These are phyloP conservation scores for Thalassiosira pacifica DNA, from an alignment of 352 stramenopile species.

Conservation along the genomic window DNA sequence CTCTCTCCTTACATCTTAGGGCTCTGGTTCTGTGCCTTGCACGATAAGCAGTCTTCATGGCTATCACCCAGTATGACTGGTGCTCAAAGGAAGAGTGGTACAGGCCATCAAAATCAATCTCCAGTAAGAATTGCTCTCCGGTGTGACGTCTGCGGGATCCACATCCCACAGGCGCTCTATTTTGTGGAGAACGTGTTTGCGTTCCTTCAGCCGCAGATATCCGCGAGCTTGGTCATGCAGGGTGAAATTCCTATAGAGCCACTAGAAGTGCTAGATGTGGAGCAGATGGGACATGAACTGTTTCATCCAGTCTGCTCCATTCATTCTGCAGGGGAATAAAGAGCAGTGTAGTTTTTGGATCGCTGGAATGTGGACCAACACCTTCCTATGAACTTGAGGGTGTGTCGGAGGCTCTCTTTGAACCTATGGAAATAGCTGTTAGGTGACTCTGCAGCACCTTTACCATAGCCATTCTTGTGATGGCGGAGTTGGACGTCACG, in stretches of 20 bases:
- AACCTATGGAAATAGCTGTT: too few relatives aligned
- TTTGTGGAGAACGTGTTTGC: background rate
- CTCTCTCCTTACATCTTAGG: too few relatives aligned
- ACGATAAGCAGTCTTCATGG: constrained; percentile 8
- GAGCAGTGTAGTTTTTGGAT: constrained; percentile 11
- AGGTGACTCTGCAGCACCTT: too few relatives aligned
- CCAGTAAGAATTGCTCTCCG: constrained; percentile 26
- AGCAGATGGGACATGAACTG: constrained; percentile 8
- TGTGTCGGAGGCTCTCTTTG: too few relatives aligned
- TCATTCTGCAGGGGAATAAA: background rate
- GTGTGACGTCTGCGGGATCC: background rate
- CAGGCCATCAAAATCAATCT: constrained; percentile 18
- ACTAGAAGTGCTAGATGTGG: constrained; percentile 28
- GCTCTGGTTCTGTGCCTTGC: background rate
- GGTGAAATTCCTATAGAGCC: constrained; percentile 41
- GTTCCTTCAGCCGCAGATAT: constrained; percentile 12
- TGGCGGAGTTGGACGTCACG: too few relatives aligned
- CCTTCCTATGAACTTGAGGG: constrained; percentile 11
- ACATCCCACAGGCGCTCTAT: background rate
- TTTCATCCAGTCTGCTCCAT: constrained; percentile 23
- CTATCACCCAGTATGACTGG: constrained; percentile 33
- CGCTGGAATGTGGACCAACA: background rate
- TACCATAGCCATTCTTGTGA: too few relatives aligned
- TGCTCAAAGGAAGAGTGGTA: constrained; percentile 5
- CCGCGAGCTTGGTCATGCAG: constrained; percentile 6